Conservation (phyloP, 2,329 filamentous ascomycete genomes). For the Nectriaceae sp. region DNA sequence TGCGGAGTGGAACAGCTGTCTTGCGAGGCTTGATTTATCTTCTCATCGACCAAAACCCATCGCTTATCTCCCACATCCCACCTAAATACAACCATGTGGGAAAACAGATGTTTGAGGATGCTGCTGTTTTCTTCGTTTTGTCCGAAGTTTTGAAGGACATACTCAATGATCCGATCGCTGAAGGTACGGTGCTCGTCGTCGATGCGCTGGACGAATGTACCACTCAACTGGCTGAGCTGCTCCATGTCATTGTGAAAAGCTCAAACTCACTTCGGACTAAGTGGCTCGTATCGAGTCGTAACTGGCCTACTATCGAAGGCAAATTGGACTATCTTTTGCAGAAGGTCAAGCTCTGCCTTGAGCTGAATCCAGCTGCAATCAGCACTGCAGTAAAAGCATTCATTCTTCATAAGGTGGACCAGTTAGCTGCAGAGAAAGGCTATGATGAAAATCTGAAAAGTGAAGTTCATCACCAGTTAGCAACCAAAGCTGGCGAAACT, state of each 20-base stretch:
- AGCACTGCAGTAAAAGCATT: constrained; percentile 36
- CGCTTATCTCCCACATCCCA: constrained; percentile 35
- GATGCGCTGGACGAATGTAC: constrained; percentile 49
- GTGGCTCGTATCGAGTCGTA: constrained; percentile 46
- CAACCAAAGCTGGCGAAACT: constrained; percentile 37
- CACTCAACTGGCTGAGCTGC: constrained; percentile 25
- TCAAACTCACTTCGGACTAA: constrained; percentile 32
- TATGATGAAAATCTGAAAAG: constrained; percentile 13
- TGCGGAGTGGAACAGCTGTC: constrained; percentile 43
- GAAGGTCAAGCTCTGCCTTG: constrained; percentile 32
- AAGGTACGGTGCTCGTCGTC: constrained; percentile 39
- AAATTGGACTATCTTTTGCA: constrained; percentile 20
- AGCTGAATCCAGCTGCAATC: constrained; percentile 38
- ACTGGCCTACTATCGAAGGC: constrained; percentile 36
- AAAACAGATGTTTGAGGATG: constrained; percentile 35
- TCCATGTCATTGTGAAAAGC: constrained; percentile 36
- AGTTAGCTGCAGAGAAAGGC: constrained; percentile 22
- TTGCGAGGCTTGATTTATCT: constrained; percentile 45
- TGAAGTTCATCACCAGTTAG: constrained; percentile 19
- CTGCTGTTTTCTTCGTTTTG: constrained; percentile 37
- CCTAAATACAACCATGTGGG: constrained; percentile 32
- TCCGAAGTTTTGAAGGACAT: constrained; percentile 41
- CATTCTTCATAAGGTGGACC: constrained; percentile 34
- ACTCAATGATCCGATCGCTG: constrained; percentile 35
- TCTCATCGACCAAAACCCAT: constrained; percentile 37